Base-by-base conservation (phyloP, 495 filamentous ascomycete species). In the Xylaria intraflava region DNA sequence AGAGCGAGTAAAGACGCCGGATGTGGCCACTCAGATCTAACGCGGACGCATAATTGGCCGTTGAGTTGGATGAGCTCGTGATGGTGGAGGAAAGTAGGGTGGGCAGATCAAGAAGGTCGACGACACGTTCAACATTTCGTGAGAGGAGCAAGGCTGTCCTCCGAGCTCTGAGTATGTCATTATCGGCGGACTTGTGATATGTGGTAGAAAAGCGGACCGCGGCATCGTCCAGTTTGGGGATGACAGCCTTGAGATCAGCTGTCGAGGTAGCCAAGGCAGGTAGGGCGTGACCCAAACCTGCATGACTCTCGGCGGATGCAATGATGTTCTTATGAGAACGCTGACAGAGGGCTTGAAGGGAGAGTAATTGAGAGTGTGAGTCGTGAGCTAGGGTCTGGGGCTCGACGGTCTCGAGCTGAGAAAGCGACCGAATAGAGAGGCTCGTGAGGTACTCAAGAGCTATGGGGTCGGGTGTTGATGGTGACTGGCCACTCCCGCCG, bases 1-100 rank as follows among this genome's bases (percentile, higher is more conserved):
- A 94, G 52, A 96, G 73, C 2, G 81, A 80, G 53, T 90, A 84
- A 2, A 99, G 74, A 16, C 94, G 80, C 53, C 89, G 87, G 66
- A 96, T 95, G 70, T 96, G 94, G n/a, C 86, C 84, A 65, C 95
- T 85, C 4, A 97, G 75, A 62, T 99, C 94, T 40, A 99, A 76
- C 1, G 92, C 92, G 0, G 89, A 87, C 2, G 92, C 86, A 69
- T 96, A 95, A 56, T 87, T 93, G 55, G 71, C 69, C 0, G 74
- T 69, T 11, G 62, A 54, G 1, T 65, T 59, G 9, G 63, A 62
- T 33, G 80, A 78, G 6, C 70, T 67, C 1, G 73, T 66, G 36
- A 77, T 73, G 40, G 73, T 66, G 12, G 84, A 81, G n/a, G 81
- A 84, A 2, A 99, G 82, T 30, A 97, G 72, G 1, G 87, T 86